Base-by-base conservation (phyloP, 2,329 filamentous ascomycete species). In the Microcera coccophila region DNA sequence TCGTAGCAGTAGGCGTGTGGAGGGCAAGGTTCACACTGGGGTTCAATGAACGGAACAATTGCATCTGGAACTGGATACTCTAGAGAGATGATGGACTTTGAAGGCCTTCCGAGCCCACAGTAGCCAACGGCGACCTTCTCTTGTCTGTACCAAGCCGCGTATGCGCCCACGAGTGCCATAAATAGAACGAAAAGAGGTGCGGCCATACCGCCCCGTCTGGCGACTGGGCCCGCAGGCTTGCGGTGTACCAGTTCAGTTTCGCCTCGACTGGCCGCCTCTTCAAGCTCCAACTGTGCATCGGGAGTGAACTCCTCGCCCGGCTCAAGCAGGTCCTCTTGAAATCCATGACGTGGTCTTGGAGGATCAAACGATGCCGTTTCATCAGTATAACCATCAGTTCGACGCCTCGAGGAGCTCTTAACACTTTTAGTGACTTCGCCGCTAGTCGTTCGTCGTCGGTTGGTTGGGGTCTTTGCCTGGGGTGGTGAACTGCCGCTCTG, bases 61-160 rank as follows among this genome's bases (percentile, higher is more conserved):
- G 82, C 87, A 36, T 87, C 81, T 3, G 91, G 90, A 15, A 95
- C 65, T 1, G 70, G 67, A 28, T 74, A 56, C 18, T 75, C 65
- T 10, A 64, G 61, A 10, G 76, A 75, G 15, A 80, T 62, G 21
- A 81, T 60, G 50, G 71, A 60, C 22, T 67, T 71, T 2, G 74
- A 78, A 36, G 80, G 73, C 40, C 83, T 79, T 18, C 86, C 93
- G 40, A 95, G 78, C 11, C 90, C 90, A 62, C 93, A 98, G 62
- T 95, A 98, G 24, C 94, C 93, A 16, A 97, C 88, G 14, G 88
- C 85, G n/a, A 95, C 73, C 74, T 97, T 97, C 67, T 98, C 93
- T 62, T 95, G 88, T 37, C 91, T 78, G 71, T 90, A 98, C 79
- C 90, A 93, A 8, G 79, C 79, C 21, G 76, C 85, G 50, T 95